Percentiles rank a stretch among this genome's conserved stretches.
These are phyloP conservation scores for Didymella exigua DNA, from an alignment of 2,329 filamentous ascomycete species.

Conservation along the genomic window DNA sequence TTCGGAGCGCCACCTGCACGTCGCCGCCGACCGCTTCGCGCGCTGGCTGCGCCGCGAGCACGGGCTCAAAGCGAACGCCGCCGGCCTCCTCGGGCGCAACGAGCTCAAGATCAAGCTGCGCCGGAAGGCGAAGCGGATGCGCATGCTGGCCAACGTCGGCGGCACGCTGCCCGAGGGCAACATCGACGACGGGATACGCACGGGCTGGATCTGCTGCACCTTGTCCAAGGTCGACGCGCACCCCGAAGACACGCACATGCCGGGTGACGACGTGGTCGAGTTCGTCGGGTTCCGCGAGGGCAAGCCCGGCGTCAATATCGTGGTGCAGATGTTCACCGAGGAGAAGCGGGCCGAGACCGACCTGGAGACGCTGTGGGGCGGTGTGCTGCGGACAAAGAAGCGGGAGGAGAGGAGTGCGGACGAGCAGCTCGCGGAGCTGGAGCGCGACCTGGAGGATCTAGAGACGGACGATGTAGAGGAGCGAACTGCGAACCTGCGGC, in stretches of 20 bases:
- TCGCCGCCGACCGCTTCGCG: conserved; percentile 86
- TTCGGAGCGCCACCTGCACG: conserved; percentile 90
- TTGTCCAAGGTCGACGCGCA: conserved; percentile 71
- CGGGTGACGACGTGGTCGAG: conserved; percentile 51
- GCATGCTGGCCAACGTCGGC: conserved; percentile 76
- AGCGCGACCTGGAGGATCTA: conserved; percentile 29
- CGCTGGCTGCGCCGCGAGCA: conserved; percentile 79
- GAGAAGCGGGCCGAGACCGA: conserved; percentile 71
- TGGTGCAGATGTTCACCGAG: conserved; percentile 74
- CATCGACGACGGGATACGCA: conserved; percentile 83
- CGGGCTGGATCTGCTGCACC: conserved; percentile 96
- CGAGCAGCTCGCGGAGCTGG: conserved; percentile 33
- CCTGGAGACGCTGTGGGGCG: conserved; percentile 68
- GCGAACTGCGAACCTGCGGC: conserved; percentile 1
- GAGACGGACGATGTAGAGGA: conserved; percentile 23
- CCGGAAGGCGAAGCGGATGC: conserved; percentile 79
- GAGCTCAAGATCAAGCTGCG: conserved; percentile 87
- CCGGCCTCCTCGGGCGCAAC: conserved; percentile 86
- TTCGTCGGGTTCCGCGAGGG: conserved; percentile 78
- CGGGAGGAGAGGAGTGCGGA: conserved; percentile 46
- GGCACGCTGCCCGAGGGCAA: conserved; percentile 59
- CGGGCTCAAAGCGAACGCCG: conserved; percentile 76
- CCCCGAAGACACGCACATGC: conserved; percentile 42
- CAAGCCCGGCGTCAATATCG: conserved; percentile 63
- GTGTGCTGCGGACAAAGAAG: conserved; percentile 51